Evolutionary conservation across 106 monocot genomes (phyloP), one percentile per base, ranked within the genome.

Genomic region (Dioscorea alata): DNA sequence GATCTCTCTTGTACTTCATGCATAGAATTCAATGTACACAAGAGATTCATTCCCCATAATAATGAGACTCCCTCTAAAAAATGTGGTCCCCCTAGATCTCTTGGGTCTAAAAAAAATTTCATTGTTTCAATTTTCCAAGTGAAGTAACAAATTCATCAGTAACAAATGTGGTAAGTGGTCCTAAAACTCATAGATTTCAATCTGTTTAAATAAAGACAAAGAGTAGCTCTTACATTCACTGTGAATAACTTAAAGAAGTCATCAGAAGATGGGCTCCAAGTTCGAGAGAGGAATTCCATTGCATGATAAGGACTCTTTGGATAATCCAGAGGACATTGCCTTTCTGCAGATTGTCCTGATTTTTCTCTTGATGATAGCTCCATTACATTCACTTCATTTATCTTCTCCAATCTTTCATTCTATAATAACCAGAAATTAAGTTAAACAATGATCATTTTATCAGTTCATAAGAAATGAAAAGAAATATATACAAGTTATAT

Each of bases 201-300:
- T 21, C 13, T 18, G 33, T 13, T 33, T 2, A 33, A 21, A n/a
- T 59, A 13, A 21, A 59, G n/a, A n/a, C 14, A 60, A 4, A 19
- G 18, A 68, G 8, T 50, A 15, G 12, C 20, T 34, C 80, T 75
- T 82, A 91, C 86, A 60, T 84, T 84, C 32, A 74, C 57, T 57
- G 86, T 82, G 20, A 91, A 75, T n/a, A 84, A 71, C 32, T 84
- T 70, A 72, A 84, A 82, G 71, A 87, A 87, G 68, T 84, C 77
- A 63, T 71, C 79, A 19, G 91, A 86, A 63, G 91, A 79, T 12
- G 77, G 87, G 68, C 87, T 91, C 91, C 91, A 91, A 48, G 84
- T 77, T 59, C 84, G 76, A 58, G 81, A 87, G 32, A 91, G 84
- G 66, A 82, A 91, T 62, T 87, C 87, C 84, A 91, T 87, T 3